Evolutionary conservation across 2,329 filamentous ascomycete genomes (phyloP).

Genomic region (Colletotrichum kahawae): DNA sequence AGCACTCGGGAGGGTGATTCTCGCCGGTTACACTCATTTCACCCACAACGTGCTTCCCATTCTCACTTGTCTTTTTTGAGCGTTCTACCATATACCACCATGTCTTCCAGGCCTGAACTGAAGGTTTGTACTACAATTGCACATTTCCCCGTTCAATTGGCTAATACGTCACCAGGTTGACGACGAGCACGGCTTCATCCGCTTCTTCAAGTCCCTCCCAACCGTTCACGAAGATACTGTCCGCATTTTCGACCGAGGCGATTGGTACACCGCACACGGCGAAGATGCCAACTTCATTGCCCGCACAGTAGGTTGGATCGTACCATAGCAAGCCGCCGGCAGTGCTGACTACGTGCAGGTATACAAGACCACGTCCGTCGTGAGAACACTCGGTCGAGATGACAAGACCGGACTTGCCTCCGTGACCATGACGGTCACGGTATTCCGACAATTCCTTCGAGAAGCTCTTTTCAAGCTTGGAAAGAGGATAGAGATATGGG

Average conservation of each 20-base stretch:
- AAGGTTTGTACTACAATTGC: constrained; percentile 53
- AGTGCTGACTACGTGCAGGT: constrained; percentile 55
- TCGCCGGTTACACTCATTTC: neutral
- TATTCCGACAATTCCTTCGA: constrained; percentile 93
- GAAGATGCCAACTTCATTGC: constrained; percentile 86
- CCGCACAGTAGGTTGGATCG: constrained; percentile 60
- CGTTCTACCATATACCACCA: constrained; percentile 38
- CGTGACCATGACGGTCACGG: constrained; percentile 93
- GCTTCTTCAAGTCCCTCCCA: constrained; percentile 89
- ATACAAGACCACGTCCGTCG: constrained; percentile 96
- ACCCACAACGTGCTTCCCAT: neutral
- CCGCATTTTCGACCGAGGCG: constrained; percentile 90
- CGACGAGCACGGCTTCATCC: constrained; percentile 96
- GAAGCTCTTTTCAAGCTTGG: constrained; percentile 92
- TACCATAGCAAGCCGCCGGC: neutral
- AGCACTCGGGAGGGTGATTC: neutral
- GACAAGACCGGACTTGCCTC: constrained; percentile 87
- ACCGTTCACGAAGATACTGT: constrained; percentile 74
- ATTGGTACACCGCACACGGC: constrained; percentile 95
- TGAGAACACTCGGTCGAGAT: constrained; percentile 85
- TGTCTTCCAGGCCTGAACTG: constrained; percentile 75
- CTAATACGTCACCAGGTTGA: constrained; percentile 68
- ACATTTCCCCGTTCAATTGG: neutral
- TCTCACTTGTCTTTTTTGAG: neutral
- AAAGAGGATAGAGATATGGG: constrained; percentile 91